Base-by-base conservation (phyloP, 495 filamentous ascomycete species). In the Hypoxylon fragiforme region DNA sequence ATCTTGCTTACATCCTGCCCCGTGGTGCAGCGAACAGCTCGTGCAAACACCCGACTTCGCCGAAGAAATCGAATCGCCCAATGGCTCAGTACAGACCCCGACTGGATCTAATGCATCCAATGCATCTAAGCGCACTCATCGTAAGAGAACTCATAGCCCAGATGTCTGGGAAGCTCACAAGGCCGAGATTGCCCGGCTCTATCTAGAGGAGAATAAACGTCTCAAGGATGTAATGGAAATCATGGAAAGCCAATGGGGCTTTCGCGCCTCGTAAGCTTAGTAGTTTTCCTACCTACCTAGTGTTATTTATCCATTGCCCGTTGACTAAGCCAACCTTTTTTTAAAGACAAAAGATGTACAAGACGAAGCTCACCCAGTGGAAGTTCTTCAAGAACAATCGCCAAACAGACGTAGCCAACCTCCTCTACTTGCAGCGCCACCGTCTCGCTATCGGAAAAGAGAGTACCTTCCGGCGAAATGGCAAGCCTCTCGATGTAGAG, bases 151-250 rank as follows among this genome's bases (percentile, higher is more conserved):
- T 24, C 65, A 67, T 40, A 60, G 55, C 39, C 58, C 62, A 7
- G 58, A 67, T 28, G 58, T 61, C 4, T 67, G 65, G 65, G 65
- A 67, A 41, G 45, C 58, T 15, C 57, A 65, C 16, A 67, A 67
- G 44, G 54, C 47, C 12, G 62, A 60, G n/a, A 67, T 67, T 16
- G 50, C 51, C 3, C 65, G 62, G 18, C 57, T 67, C 13, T 67
- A 67, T 38, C 36, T 67, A 1, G 58, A 67, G 9, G 65, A 67
- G 45, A 67, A 67, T 38, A 52, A 61, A 46, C 65, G 65, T 11
- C 54, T 67, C 14, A 67, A 67, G 58, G 65, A 67, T 53, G 65
- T 98, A 66, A 98, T 98, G 95, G 95, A 97, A 71, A 98, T 98
- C 68, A 96, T 98, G 92, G 94, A 98, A 65, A 91, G 96, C 70